phyloP scores from a whole-genome alignment of 306 rosid genomes.

The Quercus parvula region DNA sequence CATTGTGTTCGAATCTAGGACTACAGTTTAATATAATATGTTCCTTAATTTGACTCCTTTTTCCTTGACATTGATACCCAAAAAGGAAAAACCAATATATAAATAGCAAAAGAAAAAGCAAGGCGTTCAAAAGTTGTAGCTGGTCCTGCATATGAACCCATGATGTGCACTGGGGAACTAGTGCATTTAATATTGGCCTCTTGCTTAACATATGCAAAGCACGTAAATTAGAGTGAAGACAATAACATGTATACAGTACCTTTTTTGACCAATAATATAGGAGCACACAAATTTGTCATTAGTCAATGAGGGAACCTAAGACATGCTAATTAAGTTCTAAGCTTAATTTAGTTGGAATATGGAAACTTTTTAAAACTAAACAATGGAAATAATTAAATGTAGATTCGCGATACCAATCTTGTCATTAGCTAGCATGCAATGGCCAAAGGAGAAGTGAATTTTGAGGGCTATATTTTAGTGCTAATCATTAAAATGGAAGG shows the following conservation, averaged over 20 bases:
- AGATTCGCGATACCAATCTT: neutral
- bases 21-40: slow-evolving; percentile 14
- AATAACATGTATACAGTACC: slow-evolving; percentile 25
- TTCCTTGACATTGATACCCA: slow-evolving; percentile 21
- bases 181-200: slow-evolving; percentile 44
- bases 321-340: slow-evolving; percentile 14
- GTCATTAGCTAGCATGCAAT: neutral
- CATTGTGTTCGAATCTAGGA: slow-evolving; percentile 15
- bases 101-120: slow-evolving; percentile 10
- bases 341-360: slow-evolving; percentile 5
- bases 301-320: slow-evolving; percentile 26
- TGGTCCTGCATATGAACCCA: slow-evolving; percentile 41
- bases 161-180: slow-evolving; percentile 45
- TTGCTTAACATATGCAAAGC: slow-evolving; percentile 37
- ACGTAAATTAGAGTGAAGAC: slow-evolving; percentile 27
- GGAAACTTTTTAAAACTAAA: slow-evolving; percentile 15
- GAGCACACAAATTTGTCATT: slow-evolving; percentile 4
- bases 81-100: neutral
- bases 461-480: neutral
- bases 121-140: slow-evolving; percentile 17
- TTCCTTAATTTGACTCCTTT: slow-evolving; percentile 21
- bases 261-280: slow-evolving; percentile 29
- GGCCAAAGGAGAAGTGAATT: neutral
- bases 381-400: neutral
- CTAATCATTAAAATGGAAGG: slow-evolving; percentile 13